phyloP scores from a whole-genome alignment of 305 asterid species.

The Fraxinus platypoda region DNA sequence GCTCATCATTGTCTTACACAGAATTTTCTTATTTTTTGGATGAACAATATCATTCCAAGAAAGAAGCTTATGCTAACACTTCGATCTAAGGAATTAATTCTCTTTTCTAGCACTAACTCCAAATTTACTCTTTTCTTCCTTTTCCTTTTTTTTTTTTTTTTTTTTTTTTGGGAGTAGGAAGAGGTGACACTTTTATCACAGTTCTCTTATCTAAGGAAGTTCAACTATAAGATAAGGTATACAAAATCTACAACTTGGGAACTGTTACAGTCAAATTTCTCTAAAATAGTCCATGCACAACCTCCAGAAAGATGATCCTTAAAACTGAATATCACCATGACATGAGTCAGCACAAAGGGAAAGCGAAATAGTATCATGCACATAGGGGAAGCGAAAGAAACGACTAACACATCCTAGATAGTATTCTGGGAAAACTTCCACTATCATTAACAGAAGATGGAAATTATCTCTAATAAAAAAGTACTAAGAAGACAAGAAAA shows the following conservation, averaged over 20 bases:
- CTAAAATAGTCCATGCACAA: not conserved
- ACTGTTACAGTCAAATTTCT: not conserved
- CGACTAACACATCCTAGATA: not conserved
- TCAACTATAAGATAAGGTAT: not conserved
- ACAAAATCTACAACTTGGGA: not conserved
- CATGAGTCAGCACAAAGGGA: not conserved
- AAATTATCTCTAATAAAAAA: not conserved
- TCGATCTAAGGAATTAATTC: not conserved
- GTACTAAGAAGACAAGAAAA: slow-evolving; percentile 9
- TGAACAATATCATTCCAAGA: not conserved
- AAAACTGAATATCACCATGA: not conserved
- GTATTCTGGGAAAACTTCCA: not conserved
- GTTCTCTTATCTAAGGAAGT: not conserved
- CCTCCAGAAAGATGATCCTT: not conserved
- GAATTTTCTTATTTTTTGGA: not conserved
- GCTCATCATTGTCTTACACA: slow-evolving; percentile 7
- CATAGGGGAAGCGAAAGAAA: not conserved
- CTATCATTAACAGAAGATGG: not conserved
- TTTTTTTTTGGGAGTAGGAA: too few relatives aligned
- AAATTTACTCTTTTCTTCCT: too few relatives aligned
- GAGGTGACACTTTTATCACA: not conserved
- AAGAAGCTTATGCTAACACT: not conserved
- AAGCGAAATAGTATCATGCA: not conserved
- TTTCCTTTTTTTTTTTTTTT: too few relatives aligned
- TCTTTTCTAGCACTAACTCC: not conserved